Evolutionary conservation across 2,329 filamentous ascomycete species (phyloP).

Genomic region (Fusarium sp.): DNA sequence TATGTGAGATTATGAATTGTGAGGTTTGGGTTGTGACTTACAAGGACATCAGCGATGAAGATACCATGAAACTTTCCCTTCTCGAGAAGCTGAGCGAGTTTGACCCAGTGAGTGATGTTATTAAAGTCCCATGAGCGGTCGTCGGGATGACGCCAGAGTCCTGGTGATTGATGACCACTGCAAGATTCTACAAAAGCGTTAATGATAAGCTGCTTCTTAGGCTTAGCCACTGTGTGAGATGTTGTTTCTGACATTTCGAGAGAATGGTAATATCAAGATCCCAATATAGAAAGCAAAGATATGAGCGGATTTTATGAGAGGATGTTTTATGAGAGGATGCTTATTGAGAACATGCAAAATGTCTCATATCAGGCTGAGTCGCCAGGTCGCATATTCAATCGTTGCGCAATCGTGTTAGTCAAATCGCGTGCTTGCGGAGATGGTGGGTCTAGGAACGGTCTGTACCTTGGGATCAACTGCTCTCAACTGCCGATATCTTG

Average conservation of each 20-base stretch:
- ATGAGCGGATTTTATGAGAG: not conserved
- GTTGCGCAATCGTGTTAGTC: conserved; percentile 1
- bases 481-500: not conserved
- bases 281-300: not conserved
- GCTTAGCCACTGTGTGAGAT: not conserved
- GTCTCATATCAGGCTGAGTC: not conserved
- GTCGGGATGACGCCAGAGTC: conserved; percentile 70
- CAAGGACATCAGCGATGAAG: conserved; percentile 75
- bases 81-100: conserved; percentile 71
- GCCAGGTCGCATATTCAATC: not conserved
- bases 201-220: conserved; percentile 57
- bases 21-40: conserved; percentile 21
- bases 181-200: conserved; percentile 60
- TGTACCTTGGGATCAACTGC: not conserved
- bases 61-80: conserved; percentile 74
- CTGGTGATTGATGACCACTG: conserved; percentile 62
- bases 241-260: conserved; percentile 34
- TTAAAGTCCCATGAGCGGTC: conserved; percentile 75
- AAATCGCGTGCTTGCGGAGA: conserved; percentile 21
- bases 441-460: not conserved
- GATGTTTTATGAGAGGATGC: not conserved
- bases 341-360: not conserved
- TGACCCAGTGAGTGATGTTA: conserved; percentile 70
- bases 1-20: not conserved
- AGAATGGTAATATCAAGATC: not conserved